Evolutionary conservation across 805 yeast species (phyloP).

Genomic region (Priceomyces melissophilus): DNA sequence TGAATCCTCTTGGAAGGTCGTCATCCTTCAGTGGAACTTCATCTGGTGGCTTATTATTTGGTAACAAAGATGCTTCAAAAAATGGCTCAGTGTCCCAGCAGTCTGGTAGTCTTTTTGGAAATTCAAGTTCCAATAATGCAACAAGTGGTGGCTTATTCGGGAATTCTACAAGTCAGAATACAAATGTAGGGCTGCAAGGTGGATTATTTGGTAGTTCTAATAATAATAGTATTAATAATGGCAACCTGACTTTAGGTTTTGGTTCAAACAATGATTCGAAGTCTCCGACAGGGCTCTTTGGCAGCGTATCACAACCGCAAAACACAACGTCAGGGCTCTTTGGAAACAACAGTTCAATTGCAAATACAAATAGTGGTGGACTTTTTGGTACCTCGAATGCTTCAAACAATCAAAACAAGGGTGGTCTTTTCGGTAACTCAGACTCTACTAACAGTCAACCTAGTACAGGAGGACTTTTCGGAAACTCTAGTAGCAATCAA

Average conservation of each 20-base stretch:
- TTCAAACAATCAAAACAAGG: not conserved
- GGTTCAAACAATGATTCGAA: not conserved
- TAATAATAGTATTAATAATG: no score
- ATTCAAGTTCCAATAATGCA: constrained; percentile 2
- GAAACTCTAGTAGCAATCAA: constrained; percentile 10
- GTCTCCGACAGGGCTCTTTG: constrained; percentile 16
- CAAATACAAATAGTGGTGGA: not conserved
- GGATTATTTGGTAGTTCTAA: constrained; percentile 22
- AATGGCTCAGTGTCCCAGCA: not conserved
- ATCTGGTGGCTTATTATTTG: constrained; percentile 10
- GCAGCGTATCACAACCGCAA: constrained; percentile 9
- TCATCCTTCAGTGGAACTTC: constrained; percentile 16
- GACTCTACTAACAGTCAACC: constrained; percentile 8
- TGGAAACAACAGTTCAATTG: not conserved
- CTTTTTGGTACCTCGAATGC: constrained; percentile 2
- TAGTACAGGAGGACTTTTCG: constrained; percentile 19
- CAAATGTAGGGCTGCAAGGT: constrained; percentile 15
- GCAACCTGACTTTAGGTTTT: no score
- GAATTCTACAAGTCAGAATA: constrained; percentile 5
- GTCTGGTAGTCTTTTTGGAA: constrained; percentile 25
- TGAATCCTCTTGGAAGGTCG: constrained; percentile 20
- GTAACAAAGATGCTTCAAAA: constrained; percentile 2
- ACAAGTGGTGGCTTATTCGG: constrained; percentile 8
- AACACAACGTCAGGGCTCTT: constrained; percentile 3
- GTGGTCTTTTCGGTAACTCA: constrained; percentile 11